A percentile compares a stretch with the other conserved stretches of the same genome.
phyloP scores from a whole-genome alignment of 148 eudicot genomes.

The Bassia scoparia region DNA sequence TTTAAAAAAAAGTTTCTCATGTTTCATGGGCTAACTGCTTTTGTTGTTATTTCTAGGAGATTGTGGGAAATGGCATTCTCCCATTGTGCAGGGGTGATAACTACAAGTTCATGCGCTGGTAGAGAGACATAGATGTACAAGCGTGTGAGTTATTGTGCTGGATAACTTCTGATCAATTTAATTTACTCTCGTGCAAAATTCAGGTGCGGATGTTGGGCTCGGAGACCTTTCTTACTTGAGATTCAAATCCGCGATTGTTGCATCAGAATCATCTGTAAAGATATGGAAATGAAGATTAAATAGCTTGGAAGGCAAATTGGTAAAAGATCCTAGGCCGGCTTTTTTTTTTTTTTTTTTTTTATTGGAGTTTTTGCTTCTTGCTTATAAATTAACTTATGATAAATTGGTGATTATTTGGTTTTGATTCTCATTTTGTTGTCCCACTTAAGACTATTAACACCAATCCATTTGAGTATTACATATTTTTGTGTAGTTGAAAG shows the following conservation, averaged over 20 bases:
- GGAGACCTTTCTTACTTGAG: conserved; percentile 93
- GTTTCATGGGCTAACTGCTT: background rate
- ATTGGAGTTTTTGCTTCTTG: background rate
- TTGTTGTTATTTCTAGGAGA: conserved; percentile 54
- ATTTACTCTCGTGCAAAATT: conserved; percentile 24
- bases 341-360: too few relatives aligned
- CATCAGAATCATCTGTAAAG: conserved; percentile 55
- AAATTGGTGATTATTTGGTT: background rate
- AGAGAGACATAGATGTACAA: conserved; percentile 98
- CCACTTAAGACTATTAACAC: background rate
- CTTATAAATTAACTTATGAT: too few relatives aligned
- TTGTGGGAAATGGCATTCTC: conserved; percentile 62
- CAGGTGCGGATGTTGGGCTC: conserved; percentile 99
- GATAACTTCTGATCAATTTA: conserved; percentile 10
- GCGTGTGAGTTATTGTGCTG: conserved; percentile 28
- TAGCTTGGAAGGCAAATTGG: conserved; percentile 54
- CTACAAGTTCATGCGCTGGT: conserved; percentile 99
- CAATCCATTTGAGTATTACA: background rate
- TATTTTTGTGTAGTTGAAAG: conserved; percentile 52
- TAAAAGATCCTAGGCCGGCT: conserved; percentile 24
- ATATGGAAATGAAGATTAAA: conserved; percentile 72
- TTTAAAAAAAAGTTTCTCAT: background rate
- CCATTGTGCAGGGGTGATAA: conserved; percentile 71
- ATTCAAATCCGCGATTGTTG: conserved; percentile 68
- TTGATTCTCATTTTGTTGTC: background rate